These are phyloP conservation scores for Dovyalis caffra DNA, from an alignment of 345 rosid species.

Conservation along the genomic window DNA sequence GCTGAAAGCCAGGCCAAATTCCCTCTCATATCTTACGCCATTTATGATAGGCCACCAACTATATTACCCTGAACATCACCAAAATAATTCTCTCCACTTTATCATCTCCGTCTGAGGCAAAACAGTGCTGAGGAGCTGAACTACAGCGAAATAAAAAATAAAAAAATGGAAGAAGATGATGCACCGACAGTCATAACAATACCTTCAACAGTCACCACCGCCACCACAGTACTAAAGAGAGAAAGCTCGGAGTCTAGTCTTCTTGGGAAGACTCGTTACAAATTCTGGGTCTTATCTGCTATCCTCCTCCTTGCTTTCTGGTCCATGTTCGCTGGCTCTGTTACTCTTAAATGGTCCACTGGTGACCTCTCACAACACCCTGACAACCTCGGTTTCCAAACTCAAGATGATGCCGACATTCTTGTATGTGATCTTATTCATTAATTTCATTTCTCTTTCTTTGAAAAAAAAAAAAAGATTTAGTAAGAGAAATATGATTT, in stretches of 20 bases:
- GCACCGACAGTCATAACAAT: constrained; percentile 22
- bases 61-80: neutral
- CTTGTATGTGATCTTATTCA: constrained; percentile 29
- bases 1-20: constrained; percentile 9
- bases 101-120: neutral
- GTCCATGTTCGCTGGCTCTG: constrained; percentile 82
- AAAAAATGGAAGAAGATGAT: constrained; percentile 35
- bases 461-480: no score
- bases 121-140: neutral
- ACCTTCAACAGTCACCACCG: constrained; percentile 2
- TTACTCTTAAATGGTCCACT: constrained; percentile 71
- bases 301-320: constrained; percentile 70
- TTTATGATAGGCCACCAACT: neutral
- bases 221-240: constrained; percentile 14
- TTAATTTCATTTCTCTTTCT: neutral
- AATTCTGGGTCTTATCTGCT: constrained; percentile 66
- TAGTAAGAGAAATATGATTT: no score
- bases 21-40: neutral
- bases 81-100: neutral
- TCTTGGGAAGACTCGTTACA: constrained; percentile 42
- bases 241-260: constrained; percentile 17
- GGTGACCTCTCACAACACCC: constrained; percentile 38
- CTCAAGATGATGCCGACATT: constrained; percentile 64
- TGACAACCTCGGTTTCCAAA: constrained; percentile 29
- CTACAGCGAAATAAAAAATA: no score